Evolutionary conservation across 2,329 filamentous ascomycete species (phyloP).

Genomic region (Venturia asperata): DNA sequence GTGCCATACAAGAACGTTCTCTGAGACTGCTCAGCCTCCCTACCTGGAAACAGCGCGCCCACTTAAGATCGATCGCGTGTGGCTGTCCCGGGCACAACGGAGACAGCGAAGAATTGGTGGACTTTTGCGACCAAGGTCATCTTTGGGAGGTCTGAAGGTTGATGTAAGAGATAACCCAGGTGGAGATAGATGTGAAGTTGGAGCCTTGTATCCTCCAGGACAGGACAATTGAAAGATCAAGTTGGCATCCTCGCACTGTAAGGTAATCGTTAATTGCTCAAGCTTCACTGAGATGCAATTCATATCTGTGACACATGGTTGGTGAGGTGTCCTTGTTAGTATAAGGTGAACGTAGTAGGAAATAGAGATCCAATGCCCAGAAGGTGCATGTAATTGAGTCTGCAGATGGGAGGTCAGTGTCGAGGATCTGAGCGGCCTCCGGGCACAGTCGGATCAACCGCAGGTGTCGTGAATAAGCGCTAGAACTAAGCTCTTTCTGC

Average conservation of each 20-base stretch:
- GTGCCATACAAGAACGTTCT: neutral
- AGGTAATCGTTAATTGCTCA: neutral
- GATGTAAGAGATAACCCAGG: constrained; percentile 7
- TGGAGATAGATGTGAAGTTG: constrained; percentile 10
- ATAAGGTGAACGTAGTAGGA: no score
- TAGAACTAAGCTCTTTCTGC: no score
- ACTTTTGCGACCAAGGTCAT: neutral
- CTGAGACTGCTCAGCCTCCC: no score
- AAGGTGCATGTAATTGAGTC: no score
- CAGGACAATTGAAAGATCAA: neutral
- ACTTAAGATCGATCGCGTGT: neutral
- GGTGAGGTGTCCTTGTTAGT: no score
- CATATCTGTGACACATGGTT: no score
- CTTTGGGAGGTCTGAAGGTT: neutral
- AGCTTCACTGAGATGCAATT: neutral
- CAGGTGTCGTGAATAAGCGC: no score
- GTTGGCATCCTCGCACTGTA: neutral
- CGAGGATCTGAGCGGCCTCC: no score
- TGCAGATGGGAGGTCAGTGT: no score
- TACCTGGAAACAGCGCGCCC: neutral
- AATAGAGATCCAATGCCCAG: no score
- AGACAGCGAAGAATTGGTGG: neutral
- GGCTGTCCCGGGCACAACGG: neutral
- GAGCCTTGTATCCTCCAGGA: neutral
- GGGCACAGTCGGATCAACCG: no score